Base-by-base conservation (phyloP, 768 basidiomycete species). In the Peribolospora kevripleyi region DNA sequence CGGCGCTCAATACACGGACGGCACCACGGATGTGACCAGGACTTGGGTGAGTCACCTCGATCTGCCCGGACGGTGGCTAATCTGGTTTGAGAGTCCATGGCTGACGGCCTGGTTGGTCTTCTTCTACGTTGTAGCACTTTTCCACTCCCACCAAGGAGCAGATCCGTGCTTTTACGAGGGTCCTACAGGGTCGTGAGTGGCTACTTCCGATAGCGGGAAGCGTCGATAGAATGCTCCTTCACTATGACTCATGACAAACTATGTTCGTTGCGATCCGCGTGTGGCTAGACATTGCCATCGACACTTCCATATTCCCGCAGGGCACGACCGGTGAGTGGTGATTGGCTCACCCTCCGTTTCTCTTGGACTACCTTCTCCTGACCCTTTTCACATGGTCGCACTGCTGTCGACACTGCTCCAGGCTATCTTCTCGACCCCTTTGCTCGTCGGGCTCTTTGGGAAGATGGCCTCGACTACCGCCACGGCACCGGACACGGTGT, bases 1-100 rank as follows among this genome's bases (percentile, higher is more conserved):
- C 45, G 90, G 90, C 11, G 62, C 75, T 2, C 88, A 93, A 68
- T 91, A 80, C 68, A 66, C 76, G 42, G 91, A 97, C 61, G 91
- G 91, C 7, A 97, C 91, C 0, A 98, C 93, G 1, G 91, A 98
- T 64, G 82, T 83, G 11, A 91, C 88, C 1, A 73, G 90, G 47
- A 93, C 86, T 57, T 81, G 78, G 79, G 83, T 81, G 63, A 61
- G 75, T 52, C 6, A 10, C 25, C 10, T 5, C 6, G 25, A 1
- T 25, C 25, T 25, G 25, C 25, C 7, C 2, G 46, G 3, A 52
- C 25, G 25, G 42, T 46, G 8, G 7, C 42, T 11, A 5, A 7
- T 14, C 10, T 14, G 11, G 10, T 25, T 53, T 51, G 11, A 25
- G 53, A 14, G 51, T 45, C 39, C 55, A 25, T 25, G 25, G 25